phyloP scores from a whole-genome alignment of 2,329 filamentous ascomycete species.

The Waltergamsia citrina region DNA sequence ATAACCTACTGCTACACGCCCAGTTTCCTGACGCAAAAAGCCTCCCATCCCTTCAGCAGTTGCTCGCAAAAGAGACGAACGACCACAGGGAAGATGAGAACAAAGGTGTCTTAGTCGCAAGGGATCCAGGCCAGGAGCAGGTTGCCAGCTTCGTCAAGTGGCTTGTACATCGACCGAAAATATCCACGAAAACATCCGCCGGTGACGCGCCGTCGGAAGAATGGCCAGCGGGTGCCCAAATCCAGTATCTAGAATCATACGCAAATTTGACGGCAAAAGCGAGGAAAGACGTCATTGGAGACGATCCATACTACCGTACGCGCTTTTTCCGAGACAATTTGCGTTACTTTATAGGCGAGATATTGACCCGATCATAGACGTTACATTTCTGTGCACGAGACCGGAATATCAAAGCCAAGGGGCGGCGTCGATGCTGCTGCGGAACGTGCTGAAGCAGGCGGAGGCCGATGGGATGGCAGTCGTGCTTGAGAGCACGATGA shows the following conservation, averaged over 20 bases:
- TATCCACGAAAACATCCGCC: conserved; percentile 8
- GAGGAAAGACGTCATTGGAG: conserved; percentile 18
- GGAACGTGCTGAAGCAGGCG: conserved; percentile 21
- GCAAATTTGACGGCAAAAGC: conserved; percentile 17
- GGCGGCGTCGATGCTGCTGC: conserved; percentile 21
- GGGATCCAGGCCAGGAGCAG: conserved; percentile 14
- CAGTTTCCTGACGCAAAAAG: conserved; percentile 25
- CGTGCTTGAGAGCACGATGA: conserved; percentile 27
- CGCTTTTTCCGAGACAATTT: conserved; percentile 6
- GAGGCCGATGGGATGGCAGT: conserved; percentile 19
- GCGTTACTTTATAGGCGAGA: not conserved
- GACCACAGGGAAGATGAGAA: conserved; percentile 14
- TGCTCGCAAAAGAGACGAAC: conserved; percentile 19
- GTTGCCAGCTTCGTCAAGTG: conserved; percentile 26
- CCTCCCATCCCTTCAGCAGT: conserved; percentile 16
- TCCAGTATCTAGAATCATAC: conserved; percentile 23
- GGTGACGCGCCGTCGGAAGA: conserved; percentile 10
- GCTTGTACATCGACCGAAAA: conserved; percentile 15
- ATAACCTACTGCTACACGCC: conserved; percentile 26
- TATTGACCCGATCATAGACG: conserved; percentile 20
- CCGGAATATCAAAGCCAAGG: conserved; percentile 22
- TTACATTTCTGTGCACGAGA: conserved; percentile 28
- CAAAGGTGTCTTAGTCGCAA: conserved; percentile 23
- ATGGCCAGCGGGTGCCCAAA: conserved; percentile 18
- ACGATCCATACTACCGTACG: conserved; percentile 25